A percentile compares a stretch with the other conserved stretches of the same genome.
These are phyloP conservation scores for Suaeda aralocaspica DNA, from an alignment of 148 eudicot genomes.

Conservation along the genomic window DNA sequence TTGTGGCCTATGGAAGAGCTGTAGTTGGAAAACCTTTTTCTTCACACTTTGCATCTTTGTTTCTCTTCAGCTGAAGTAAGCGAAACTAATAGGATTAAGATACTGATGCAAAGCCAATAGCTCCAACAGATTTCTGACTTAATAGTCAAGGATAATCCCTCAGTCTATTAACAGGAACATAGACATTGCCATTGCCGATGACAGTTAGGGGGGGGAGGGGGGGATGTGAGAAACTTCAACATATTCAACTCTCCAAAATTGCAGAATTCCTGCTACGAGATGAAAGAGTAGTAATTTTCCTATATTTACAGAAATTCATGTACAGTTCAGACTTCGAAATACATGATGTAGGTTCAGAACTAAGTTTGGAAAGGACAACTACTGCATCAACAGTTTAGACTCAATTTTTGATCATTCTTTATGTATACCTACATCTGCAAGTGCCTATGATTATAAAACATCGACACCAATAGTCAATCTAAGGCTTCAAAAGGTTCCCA, in stretches of 20 bases:
- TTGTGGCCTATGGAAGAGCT: too few relatives aligned
- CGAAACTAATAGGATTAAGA: too few relatives aligned
- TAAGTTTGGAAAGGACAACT: background rate
- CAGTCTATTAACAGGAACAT: background rate
- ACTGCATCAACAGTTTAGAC: too few relatives aligned
- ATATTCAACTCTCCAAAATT: too few relatives aligned
- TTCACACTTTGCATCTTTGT: too few relatives aligned
- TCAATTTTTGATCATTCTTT: background rate
- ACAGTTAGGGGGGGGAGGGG: background rate
- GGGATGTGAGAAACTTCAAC: background rate
- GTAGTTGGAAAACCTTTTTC: too few relatives aligned
- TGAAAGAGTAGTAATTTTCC: background rate
- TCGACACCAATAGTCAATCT: background rate
- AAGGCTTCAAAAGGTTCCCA: background rate
- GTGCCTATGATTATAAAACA: background rate
- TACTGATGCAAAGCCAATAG: background rate
- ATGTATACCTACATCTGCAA: background rate
- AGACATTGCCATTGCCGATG: background rate
- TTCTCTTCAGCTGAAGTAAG: too few relatives aligned
- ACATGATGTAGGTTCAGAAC: background rate
- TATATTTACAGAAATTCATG: background rate
- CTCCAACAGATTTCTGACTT: background rate
- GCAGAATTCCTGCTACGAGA: too few relatives aligned
- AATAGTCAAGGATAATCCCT: background rate
- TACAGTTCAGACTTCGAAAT: conserved; percentile 10